These are phyloP conservation scores for Citrullus colocynthis DNA, from an alignment of 306 rosid genomes.

Conservation along the genomic window DNA sequence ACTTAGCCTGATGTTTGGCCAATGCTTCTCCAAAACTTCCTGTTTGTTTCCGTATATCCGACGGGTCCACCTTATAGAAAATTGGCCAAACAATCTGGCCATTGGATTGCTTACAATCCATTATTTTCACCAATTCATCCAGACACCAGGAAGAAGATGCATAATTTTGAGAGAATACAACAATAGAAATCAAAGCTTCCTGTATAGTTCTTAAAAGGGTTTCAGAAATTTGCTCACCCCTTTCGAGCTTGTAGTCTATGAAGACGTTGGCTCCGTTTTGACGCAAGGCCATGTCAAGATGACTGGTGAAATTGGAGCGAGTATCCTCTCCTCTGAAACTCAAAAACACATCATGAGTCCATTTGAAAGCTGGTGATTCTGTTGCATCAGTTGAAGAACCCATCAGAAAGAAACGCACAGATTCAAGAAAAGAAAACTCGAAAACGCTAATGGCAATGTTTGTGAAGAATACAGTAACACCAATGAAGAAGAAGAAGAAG, in stretches of 20 bases:
- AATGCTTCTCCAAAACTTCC: background rate
- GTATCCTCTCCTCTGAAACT: background rate
- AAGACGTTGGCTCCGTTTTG: background rate
- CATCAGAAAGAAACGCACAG: too few species aligned
- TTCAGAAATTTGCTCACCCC: background rate
- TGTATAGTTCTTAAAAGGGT: background rate
- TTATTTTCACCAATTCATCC: background rate
- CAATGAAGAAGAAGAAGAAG: too few species aligned
- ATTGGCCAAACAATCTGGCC: background rate
- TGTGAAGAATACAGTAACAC: too few species aligned
- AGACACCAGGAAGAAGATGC: background rate
- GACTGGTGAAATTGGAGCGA: background rate
- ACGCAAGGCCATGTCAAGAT: background rate
- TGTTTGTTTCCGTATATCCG: background rate
- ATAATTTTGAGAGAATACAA: background rate
- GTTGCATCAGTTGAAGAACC: too few species aligned
- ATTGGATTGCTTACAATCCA: background rate
- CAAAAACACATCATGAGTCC: background rate
- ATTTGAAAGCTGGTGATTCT: too few species aligned
- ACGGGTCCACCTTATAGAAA: slow-evolving; percentile 2
- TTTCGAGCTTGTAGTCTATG: background rate
- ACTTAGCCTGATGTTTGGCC: background rate
- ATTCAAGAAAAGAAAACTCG: too few species aligned
- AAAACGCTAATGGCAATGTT: too few species aligned
- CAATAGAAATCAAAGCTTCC: background rate